Base-by-base conservation (phyloP, 352 stramenopile genomes). In the Phytophthora sojae region DNA sequence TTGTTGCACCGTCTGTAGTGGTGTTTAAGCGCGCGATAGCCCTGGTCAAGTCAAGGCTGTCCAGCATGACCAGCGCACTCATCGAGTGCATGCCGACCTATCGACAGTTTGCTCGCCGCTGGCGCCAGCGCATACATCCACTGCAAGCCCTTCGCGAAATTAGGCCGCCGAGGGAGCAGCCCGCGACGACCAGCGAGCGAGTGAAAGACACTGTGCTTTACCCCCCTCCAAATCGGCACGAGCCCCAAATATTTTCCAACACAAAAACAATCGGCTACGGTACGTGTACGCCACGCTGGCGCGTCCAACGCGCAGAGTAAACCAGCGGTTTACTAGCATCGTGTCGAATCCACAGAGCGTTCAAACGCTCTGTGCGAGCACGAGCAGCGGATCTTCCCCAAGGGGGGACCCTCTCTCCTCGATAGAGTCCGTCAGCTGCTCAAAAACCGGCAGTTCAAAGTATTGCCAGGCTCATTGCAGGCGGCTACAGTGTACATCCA, bases 401-500 rank as follows among this genome's bases (percentile, higher is more conserved):
- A 47, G 39, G 1, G 14, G 39, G 17, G 0, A 11, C 37, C 14
- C 37, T 17, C 8, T 17, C 17, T n/a, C 39, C 14, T 0, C 4
- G 17, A 47, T 47, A 47, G 39, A 45, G 39, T 45, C 51, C 51
- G 12, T 12, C 44, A 57, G 51, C 26, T 57, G 39, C 56, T 29
- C 15, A 39, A 26, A 68, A 63, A 71, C 47, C 61, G 62, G 61
- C 56, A 57, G 56, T 61, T 70, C 61, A 71, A 73, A 57, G n/a
- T 71, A 62, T 75, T 45, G 52, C 21, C 17, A 6, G 14, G 35
- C 23, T 70, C 56, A 39, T 66, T 61, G 15, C 15, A 1, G 37
- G 11, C 37, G 8, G 37, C 15, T n/a, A 17, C 37, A 45, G 15
- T 17, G 37, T 45, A 30, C 26, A 30, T 30, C 26, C 26, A 30